phyloP scores from a whole-genome alignment of 2,329 filamentous ascomycete species.

The Cyphellophora attinorum region DNA sequence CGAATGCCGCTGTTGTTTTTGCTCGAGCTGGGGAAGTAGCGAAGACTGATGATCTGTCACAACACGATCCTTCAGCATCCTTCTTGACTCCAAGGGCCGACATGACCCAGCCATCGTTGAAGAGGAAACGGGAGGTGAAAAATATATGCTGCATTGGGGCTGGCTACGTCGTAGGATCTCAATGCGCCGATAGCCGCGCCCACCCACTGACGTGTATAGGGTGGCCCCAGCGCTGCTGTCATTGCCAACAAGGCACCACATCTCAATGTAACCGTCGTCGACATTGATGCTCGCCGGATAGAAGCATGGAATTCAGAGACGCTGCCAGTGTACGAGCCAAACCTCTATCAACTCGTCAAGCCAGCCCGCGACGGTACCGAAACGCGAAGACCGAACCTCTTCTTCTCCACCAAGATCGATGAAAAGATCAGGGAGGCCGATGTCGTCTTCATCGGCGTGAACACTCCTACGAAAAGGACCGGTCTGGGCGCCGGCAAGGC shows the following conservation, averaged over 20 bases:
- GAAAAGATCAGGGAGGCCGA: constrained; percentile 57
- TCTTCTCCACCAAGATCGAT: constrained; percentile 62
- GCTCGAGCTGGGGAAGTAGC: too few relatives aligned
- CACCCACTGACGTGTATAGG: constrained; percentile 27
- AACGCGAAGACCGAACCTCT: constrained; percentile 54
- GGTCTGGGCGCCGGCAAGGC: constrained; percentile 62
- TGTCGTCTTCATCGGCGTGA: constrained; percentile 65
- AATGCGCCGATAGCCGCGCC: constrained; percentile 18
- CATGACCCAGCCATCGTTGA: not conserved
- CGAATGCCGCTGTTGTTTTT: too few relatives aligned
- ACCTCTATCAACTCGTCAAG: constrained; percentile 58
- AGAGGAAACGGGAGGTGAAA: constrained; percentile 12
- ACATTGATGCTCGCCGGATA: constrained; percentile 57
- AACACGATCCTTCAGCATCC: too few relatives aligned
- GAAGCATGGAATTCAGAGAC: constrained; percentile 63
- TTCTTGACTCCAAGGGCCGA: too few relatives aligned
- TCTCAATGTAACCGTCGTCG: constrained; percentile 46
- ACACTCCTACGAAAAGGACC: constrained; percentile 66
- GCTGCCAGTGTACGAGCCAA: constrained; percentile 68
- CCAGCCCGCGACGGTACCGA: constrained; percentile 28
- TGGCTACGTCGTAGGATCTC: constrained; percentile 57
- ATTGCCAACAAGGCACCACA: constrained; percentile 46
- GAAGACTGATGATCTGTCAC: too few relatives aligned
- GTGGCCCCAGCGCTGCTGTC: constrained; percentile 65
- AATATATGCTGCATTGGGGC: constrained; percentile 64